A percentile compares a stretch with the other conserved stretches of the same genome.
phyloP scores from a whole-genome alignment of 768 basidiomycete genomes.

The Sistotremastrum niveocremeum region DNA sequence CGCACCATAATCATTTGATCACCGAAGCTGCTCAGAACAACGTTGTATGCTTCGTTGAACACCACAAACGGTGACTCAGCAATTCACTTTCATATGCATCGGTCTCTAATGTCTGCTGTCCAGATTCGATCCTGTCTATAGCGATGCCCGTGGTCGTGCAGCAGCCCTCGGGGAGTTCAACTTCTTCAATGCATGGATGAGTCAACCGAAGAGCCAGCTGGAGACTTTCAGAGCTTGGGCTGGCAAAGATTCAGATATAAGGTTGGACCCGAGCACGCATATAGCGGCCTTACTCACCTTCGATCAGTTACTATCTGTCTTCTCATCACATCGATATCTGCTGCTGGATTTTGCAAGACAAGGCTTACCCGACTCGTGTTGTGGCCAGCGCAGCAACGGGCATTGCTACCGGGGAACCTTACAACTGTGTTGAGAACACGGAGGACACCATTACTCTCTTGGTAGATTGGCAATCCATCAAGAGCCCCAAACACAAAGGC shows the following conservation, averaged over 20 bases:
- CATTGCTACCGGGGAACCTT: conserved; percentile 81
- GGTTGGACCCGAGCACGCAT: conserved; percentile 22
- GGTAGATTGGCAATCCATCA: conserved; percentile 83
- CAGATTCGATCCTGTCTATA: conserved; percentile 84
- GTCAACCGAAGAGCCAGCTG: conserved; percentile 88
- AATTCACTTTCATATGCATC: background rate
- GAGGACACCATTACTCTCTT: conserved; percentile 93
- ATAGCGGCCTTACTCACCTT: conserved; percentile 4
- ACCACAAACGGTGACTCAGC: conserved; percentile 61
- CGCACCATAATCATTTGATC: conserved; percentile 71
- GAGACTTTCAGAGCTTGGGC: conserved; percentile 95
- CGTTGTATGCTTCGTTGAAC: conserved; percentile 87
- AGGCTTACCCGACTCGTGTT: conserved; percentile 68
- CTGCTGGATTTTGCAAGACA: conserved; percentile 72
- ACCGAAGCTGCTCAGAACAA: conserved; percentile 64
- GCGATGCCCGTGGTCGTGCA: conserved; percentile 74
- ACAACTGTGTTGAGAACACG: conserved; percentile 73
- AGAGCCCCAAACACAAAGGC: conserved; percentile 62
- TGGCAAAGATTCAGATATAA: conserved; percentile 88
- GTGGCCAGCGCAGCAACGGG: conserved; percentile 85
- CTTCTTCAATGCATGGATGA: conserved; percentile 97
- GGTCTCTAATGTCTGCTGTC: background rate
- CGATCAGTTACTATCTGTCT: conserved; percentile 73
- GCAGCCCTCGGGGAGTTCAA: conserved; percentile 78
- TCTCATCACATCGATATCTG: conserved; percentile 90